Conservation (phyloP, 192 early-diverging fungal genomes). For the Rhizophagus prolifer region DNA sequence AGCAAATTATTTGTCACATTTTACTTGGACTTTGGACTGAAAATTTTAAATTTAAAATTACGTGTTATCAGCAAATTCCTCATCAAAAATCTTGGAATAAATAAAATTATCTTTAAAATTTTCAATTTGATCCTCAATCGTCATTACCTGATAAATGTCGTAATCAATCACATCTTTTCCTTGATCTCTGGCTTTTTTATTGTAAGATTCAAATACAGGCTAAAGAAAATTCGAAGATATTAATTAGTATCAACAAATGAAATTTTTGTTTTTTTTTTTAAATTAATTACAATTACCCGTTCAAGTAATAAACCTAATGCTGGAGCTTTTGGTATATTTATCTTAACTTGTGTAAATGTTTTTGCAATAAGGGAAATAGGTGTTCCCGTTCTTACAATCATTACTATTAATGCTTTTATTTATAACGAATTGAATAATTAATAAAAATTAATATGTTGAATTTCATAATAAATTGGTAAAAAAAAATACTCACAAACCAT, state of each 20-base stretch:
- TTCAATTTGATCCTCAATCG: slow-evolving; percentile 63
- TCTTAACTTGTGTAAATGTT: slow-evolving; percentile 62
- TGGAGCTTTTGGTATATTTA: slow-evolving; percentile 98
- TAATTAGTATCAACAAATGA: slow-evolving; percentile 2
- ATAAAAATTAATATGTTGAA: neutral
- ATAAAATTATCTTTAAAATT: slow-evolving; percentile 89
- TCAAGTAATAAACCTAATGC: slow-evolving; percentile 88
- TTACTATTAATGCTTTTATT: slow-evolving; percentile 60
- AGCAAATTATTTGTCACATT: neutral
- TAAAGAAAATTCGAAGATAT: slow-evolving; percentile 1
- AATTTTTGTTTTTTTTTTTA: neutral
- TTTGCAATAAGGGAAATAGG: slow-evolving; percentile 65
- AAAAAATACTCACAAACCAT: slow-evolving; percentile 80
- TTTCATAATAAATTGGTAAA: neutral
- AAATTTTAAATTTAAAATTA: slow-evolving; percentile 42
- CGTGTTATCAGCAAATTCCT: slow-evolving; percentile 64
- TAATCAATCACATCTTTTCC: slow-evolving; percentile 51
- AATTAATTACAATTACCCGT: slow-evolving; percentile 42
- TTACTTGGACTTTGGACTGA: neutral
- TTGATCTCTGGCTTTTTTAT: slow-evolving; percentile 45
- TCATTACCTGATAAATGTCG: slow-evolving; percentile 49
- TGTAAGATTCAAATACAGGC: slow-evolving; percentile 69
- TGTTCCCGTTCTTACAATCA: slow-evolving; percentile 76
- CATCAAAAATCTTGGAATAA: slow-evolving; percentile 74
- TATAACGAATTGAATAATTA: slow-evolving; percentile 6